Conservation (phyloP, 2,329 filamentous ascomycete genomes). For the Nigrograna mackinnonii region DNA sequence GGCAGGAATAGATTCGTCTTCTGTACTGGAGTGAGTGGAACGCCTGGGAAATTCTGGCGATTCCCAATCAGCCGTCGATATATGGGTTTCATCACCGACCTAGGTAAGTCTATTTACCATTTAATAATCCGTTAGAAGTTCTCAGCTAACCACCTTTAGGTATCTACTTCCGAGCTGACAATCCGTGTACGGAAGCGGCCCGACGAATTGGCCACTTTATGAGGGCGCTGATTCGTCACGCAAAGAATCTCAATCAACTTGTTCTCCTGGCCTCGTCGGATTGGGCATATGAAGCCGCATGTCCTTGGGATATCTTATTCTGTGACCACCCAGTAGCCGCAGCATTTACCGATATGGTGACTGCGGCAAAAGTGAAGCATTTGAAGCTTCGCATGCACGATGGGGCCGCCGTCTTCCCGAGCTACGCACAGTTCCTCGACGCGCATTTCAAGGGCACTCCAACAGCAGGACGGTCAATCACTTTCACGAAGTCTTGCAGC, state of each 20-base stretch:
- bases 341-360: slow-evolving; percentile 10
- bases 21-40: slow-evolving; percentile 14
- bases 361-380: slow-evolving; percentile 5
- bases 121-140: slow-evolving; percentile 12
- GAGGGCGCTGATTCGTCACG: slow-evolving; percentile 8
- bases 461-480: slow-evolving; percentile 4
- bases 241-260: slow-evolving; percentile 11
- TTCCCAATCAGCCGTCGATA: slow-evolving; percentile 15
- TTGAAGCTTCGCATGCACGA: slow-evolving; percentile 19
- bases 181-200: slow-evolving; percentile 9
- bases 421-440: slow-evolving; percentile 6
- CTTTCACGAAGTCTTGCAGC: slow-evolving; percentile 15
- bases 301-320: slow-evolving; percentile 19
- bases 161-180: slow-evolving; percentile 16
- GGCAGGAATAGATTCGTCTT: slow-evolving; percentile 18
- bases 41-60: slow-evolving; percentile 14
- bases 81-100: slow-evolving; percentile 12
- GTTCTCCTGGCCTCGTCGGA: slow-evolving; percentile 15
- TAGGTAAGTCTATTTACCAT: slow-evolving; percentile 17
- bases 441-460: slow-evolving; percentile 8
- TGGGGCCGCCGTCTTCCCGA: slow-evolving; percentile 11
- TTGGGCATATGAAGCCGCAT: slow-evolving; percentile 7
- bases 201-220: slow-evolving; percentile 17
- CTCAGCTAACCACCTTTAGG: no score
- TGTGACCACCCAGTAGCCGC: slow-evolving; percentile 15